phyloP scores from a whole-genome alignment of 164 flowering plant species.

The Aristolochia contorta region DNA sequence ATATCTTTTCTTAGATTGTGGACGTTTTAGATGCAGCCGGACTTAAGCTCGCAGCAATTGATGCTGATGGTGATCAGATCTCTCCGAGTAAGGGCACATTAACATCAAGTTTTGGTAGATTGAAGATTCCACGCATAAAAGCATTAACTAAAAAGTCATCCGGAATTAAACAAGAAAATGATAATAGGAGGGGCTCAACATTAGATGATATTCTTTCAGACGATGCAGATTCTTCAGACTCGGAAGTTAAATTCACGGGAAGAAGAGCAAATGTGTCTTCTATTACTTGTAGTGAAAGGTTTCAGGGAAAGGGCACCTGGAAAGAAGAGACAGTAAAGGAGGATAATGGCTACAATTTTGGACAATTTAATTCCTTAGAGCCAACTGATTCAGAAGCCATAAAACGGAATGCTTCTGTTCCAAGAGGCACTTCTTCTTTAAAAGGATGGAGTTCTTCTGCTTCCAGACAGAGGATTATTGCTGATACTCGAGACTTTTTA shows the following conservation, averaged over 20 bases:
- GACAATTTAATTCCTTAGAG: slow-evolving; percentile 4
- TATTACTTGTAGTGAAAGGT: slow-evolving; percentile 9
- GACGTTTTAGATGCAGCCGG: slow-evolving; percentile 11
- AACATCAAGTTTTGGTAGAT: slow-evolving; percentile 46
- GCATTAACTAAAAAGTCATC: slow-evolving; percentile 31
- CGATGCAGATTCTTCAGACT: slow-evolving; percentile 10
- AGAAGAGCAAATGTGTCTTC: slow-evolving; percentile 10
- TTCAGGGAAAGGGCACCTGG: slow-evolving; percentile 3
- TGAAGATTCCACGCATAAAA: slow-evolving; percentile 53
- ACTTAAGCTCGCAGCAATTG: slow-evolving; percentile 2
- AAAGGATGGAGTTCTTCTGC: slow-evolving; percentile 51
- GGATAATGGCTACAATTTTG: slow-evolving; percentile 1
- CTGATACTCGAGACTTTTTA: slow-evolving; percentile 13
- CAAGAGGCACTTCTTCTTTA: slow-evolving; percentile 22
- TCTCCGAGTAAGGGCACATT: slow-evolving; percentile 4
- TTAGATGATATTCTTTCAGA: slow-evolving; percentile 7
- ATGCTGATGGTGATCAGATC: background rate
- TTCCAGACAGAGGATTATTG: slow-evolving; percentile 10
- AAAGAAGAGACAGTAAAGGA: slow-evolving; percentile 4
- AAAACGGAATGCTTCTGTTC: slow-evolving; percentile 11
- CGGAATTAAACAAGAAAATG: slow-evolving; percentile 20
- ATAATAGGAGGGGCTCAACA: slow-evolving; percentile 10
- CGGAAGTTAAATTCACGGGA: slow-evolving; percentile 11
- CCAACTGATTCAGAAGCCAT: slow-evolving; percentile 10
- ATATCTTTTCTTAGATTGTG: background rate